phyloP scores from a whole-genome alignment of 2,329 filamentous ascomycete species.

The Sporothrix humicola region DNA sequence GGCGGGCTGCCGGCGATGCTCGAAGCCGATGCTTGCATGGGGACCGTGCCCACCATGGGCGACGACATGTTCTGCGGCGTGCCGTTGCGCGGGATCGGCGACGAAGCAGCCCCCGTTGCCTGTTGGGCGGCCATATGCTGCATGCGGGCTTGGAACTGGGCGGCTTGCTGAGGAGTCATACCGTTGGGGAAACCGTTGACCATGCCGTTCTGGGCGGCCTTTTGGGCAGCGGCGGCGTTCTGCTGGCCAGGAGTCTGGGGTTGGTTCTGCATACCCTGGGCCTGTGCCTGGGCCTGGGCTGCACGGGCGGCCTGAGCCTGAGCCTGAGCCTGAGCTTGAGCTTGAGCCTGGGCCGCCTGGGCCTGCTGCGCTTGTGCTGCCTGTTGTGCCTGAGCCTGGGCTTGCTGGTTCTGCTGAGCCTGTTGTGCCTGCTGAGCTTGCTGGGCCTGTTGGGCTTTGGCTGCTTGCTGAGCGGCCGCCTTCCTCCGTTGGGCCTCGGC shows the following conservation, averaged over 20 bases:
- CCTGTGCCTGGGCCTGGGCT: constrained; percentile 43
- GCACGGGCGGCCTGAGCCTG: constrained; percentile 45
- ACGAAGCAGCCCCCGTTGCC: constrained; percentile 60
- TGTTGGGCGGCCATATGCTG: constrained; percentile 62
- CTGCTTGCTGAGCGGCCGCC: too few relatives aligned
- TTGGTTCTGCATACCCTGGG: constrained; percentile 38
- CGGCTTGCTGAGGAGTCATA: constrained; percentile 47
- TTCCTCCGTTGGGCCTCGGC: too few relatives aligned
- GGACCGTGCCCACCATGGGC: constrained; percentile 65
- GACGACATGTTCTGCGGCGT: constrained; percentile 70
- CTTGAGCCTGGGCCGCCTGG: constrained; percentile 41
- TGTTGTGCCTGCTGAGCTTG: too few relatives aligned
- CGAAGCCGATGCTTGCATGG: constrained; percentile 70
- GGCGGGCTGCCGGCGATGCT: constrained; percentile 72
- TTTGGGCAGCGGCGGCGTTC: constrained; percentile 38
- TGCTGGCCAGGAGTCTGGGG: constrained; percentile 32
- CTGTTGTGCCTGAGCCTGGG: too few relatives aligned
- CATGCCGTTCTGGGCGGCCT: constrained; percentile 50
- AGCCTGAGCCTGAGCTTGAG: constrained; percentile 41
- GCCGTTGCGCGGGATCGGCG: constrained; percentile 68
- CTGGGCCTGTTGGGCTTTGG: too few relatives aligned
- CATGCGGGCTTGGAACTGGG: constrained; percentile 53
- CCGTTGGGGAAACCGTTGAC: constrained; percentile 49
- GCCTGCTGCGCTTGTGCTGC: constrained; percentile 22
- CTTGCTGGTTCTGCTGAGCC: too few relatives aligned